Conservation (phyloP, 768 basidiomycete genomes). For the Austroboletus festivus region DNA sequence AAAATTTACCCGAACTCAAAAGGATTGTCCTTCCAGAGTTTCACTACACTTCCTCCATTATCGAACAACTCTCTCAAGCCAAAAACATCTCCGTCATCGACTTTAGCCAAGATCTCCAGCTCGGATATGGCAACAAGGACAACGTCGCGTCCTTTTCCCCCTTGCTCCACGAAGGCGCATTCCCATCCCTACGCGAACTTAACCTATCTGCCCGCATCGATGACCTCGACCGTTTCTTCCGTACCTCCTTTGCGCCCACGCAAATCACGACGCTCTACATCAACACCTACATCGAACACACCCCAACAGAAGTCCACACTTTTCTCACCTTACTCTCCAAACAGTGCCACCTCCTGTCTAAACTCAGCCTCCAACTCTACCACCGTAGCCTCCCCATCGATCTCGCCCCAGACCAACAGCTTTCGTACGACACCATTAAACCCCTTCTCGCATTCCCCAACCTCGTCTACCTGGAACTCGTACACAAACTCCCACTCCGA, state of each 20-base stretch:
- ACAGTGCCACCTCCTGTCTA: constrained; percentile 45
- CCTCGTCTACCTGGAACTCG: constrained; percentile 33
- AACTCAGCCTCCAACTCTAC: constrained; percentile 39
- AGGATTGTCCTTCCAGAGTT: constrained; percentile 52
- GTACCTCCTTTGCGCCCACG: constrained; percentile 41
- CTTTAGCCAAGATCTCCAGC: constrained; percentile 47
- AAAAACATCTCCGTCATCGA: constrained; percentile 45
- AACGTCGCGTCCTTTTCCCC: constrained; percentile 49
- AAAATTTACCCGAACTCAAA: constrained; percentile 41
- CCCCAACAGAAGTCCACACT: constrained; percentile 38
- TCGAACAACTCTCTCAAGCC: constrained; percentile 45
- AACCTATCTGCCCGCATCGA: constrained; percentile 44
- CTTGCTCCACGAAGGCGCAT: constrained; percentile 43
- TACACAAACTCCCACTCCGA: constrained; percentile 29
- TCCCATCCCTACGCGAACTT: constrained; percentile 52
- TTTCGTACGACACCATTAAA: constrained; percentile 36
- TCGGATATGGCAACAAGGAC: constrained; percentile 43
- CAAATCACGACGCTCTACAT: constrained; percentile 52
- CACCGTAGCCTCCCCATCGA: constrained; percentile 13
- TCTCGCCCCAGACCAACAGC: constrained; percentile 21
- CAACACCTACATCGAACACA: constrained; percentile 45
- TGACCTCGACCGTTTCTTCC: constrained; percentile 46
- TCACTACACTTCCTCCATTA: constrained; percentile 43
- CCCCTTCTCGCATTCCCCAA: constrained; percentile 34
- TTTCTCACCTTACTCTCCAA: constrained; percentile 45